A percentile compares a stretch with the other conserved stretches of the same genome.
Conservation (phyloP, 1,284 basidiomycete genomes). For the Malassezia arunalokei region DNA sequence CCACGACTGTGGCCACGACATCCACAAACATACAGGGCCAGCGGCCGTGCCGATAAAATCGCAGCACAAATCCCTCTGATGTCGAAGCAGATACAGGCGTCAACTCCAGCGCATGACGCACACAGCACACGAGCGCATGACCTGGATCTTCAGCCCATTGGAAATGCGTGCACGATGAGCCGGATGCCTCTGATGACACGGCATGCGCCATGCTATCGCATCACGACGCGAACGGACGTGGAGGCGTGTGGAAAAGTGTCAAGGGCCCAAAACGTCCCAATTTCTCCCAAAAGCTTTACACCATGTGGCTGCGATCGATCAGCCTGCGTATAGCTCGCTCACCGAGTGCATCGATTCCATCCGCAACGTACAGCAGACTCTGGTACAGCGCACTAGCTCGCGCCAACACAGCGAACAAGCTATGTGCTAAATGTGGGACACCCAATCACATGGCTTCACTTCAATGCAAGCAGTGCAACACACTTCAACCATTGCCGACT, state of each 20-base stretch:
- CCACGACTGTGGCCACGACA: slow-evolving; percentile 8
- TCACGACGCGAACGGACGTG: background rate
- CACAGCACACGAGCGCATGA: slow-evolving; percentile 1
- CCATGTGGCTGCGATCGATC: background rate
- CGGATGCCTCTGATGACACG: background rate
- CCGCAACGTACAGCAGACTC: background rate
- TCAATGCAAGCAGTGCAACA: slow-evolving; percentile 18
- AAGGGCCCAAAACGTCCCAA: background rate
- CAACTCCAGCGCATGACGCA: slow-evolving; percentile 6
- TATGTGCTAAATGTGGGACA: slow-evolving; percentile 6
- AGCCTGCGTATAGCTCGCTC: background rate
- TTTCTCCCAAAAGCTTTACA: background rate
- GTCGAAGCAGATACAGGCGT: background rate
- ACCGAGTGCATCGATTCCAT: background rate
- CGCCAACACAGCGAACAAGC: background rate
- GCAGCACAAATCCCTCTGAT: background rate
- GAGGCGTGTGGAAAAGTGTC: background rate
- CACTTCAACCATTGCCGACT: slow-evolving; percentile 27
- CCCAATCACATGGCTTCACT: slow-evolving; percentile 1
- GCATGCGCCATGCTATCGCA: background rate
- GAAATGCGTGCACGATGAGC: background rate
- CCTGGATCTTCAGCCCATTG: background rate
- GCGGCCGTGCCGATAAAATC: background rate
- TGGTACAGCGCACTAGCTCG: background rate
- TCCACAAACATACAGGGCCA: slow-evolving; percentile 12